Conservation (phyloP, 2,329 filamentous ascomycete genomes). For the Ampelomyces quisqualis region DNA sequence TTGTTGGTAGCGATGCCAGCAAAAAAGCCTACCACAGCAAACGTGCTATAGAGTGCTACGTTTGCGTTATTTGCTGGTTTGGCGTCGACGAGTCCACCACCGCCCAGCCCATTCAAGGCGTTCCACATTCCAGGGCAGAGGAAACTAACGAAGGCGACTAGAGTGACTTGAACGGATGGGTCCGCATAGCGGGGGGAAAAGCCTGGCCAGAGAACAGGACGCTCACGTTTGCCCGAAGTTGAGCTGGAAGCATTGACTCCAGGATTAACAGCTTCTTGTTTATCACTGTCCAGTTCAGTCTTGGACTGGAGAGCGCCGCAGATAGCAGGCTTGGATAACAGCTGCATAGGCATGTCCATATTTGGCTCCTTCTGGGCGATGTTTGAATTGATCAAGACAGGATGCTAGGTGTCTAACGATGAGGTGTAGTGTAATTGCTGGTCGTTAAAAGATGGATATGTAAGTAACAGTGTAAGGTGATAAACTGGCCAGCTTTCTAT, state of each 20-base stretch:
- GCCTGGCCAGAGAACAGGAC: neutral
- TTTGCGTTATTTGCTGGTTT: constrained; percentile 3
- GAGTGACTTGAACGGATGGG: constrained; percentile 3
- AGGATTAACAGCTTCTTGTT: neutral
- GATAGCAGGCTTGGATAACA: neutral
- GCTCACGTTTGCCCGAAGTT: neutral
- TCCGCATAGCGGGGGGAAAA: neutral
- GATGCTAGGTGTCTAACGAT: neutral
- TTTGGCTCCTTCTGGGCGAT: neutral
- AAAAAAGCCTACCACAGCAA: constrained; percentile 63
- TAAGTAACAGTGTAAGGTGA: too few species aligned
- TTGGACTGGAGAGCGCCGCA: neutral
- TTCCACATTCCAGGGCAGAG: constrained; percentile 3
- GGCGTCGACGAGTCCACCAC: constrained; percentile 1
- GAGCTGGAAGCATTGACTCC: neutral
- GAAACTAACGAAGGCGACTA: constrained; percentile 2
- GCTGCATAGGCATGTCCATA: neutral
- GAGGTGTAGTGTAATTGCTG: neutral
- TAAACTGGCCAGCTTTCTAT: too few species aligned
- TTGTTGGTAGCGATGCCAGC: constrained; percentile 70
- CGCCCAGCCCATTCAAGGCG: constrained; percentile 2
- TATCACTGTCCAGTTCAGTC: neutral
- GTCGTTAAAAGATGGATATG: too few species aligned
- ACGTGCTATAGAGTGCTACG: constrained; percentile 67
- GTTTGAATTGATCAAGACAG: neutral